Conservation (phyloP, 1,284 basidiomycete species). For the Grifola frondosa region DNA sequence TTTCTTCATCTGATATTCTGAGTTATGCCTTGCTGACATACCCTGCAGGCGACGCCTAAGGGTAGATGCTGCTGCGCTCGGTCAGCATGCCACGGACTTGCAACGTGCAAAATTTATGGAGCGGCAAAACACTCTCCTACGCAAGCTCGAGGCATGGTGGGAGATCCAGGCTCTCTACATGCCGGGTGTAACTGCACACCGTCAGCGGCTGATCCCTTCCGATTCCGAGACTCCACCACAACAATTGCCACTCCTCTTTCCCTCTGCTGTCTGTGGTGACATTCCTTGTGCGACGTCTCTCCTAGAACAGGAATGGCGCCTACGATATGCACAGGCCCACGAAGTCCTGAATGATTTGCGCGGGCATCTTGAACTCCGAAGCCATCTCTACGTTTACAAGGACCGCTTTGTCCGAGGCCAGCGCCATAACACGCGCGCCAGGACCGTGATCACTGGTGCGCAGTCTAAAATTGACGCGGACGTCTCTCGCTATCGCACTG, state of each 20-base stretch:
- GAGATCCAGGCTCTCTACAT: conserved; percentile 3
- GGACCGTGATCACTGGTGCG: conserved; percentile 1
- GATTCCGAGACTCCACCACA: no score
- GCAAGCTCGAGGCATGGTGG: not conserved
- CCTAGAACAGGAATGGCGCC: conserved; percentile 4
- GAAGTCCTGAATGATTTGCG: conserved; percentile 2
- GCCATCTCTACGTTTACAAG: not conserved
- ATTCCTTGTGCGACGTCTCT: no score
- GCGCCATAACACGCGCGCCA: not conserved
- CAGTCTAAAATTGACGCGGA: conserved; percentile 2
- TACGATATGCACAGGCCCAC: conserved; percentile 6
- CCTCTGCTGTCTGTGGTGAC: not conserved
- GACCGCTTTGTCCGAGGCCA: not conserved
- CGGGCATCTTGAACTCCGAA: not conserved
- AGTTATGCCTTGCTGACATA: no score
- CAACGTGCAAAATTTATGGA: not conserved
- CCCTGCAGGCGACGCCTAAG: no score
- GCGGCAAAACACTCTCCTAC: not conserved
- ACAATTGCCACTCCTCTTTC: not conserved
- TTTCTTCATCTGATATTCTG: no score
- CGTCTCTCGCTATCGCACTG: not conserved
- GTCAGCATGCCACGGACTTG: not conserved
- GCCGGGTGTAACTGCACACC: not conserved
- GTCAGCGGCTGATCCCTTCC: not conserved
- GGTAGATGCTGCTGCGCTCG: not conserved